A percentile compares a stretch with the other conserved stretches of the same genome.
phyloP scores from a whole-genome alignment of 768 basidiomycete genomes.

The Filobasidium wieringae region DNA sequence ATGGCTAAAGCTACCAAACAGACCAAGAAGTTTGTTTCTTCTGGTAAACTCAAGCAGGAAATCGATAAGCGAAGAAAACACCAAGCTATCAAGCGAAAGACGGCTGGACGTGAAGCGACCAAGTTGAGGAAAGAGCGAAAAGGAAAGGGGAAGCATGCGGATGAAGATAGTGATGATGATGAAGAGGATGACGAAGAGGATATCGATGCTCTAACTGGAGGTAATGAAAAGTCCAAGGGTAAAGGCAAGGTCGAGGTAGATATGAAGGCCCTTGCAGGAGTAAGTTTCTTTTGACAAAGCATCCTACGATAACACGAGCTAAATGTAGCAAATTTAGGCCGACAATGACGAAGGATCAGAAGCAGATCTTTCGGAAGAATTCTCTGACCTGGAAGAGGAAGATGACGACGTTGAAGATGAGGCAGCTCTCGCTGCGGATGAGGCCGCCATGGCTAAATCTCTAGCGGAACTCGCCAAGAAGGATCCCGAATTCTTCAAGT shows the following conservation, averaged over 20 bases:
- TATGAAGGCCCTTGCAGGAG: slow-evolving; percentile 14
- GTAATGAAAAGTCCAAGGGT: slow-evolving; percentile 16
- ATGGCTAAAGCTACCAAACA: slow-evolving; percentile 59
- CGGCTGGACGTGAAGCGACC: slow-evolving; percentile 47
- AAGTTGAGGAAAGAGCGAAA: slow-evolving; percentile 42
- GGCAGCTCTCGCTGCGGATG: slow-evolving; percentile 42
- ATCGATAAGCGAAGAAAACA: slow-evolving; percentile 74
- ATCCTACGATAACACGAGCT: not conserved
- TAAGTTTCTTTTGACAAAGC: not conserved
- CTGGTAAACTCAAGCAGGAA: slow-evolving; percentile 74
- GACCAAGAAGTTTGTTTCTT: slow-evolving; percentile 74
- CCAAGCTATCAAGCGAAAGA: slow-evolving; percentile 61
- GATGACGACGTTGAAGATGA: slow-evolving; percentile 53
- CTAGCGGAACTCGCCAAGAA: slow-evolving; percentile 82
- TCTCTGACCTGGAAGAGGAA: slow-evolving; percentile 65
- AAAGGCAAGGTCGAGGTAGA: slow-evolving; percentile 12
- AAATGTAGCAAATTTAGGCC: not conserved
- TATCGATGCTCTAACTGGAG: slow-evolving; percentile 22
- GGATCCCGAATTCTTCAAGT: slow-evolving; percentile 99
- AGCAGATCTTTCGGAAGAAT: slow-evolving; percentile 47
- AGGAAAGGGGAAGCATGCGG: slow-evolving; percentile 27
- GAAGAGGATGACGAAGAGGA: slow-evolving; percentile 31
- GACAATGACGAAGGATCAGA: slow-evolving; percentile 35
- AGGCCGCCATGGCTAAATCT: slow-evolving; percentile 61
- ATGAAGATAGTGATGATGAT: slow-evolving; percentile 24